Conservation (phyloP, 169 alveolate genomes). For the Cryptosporidium felis region DNA sequence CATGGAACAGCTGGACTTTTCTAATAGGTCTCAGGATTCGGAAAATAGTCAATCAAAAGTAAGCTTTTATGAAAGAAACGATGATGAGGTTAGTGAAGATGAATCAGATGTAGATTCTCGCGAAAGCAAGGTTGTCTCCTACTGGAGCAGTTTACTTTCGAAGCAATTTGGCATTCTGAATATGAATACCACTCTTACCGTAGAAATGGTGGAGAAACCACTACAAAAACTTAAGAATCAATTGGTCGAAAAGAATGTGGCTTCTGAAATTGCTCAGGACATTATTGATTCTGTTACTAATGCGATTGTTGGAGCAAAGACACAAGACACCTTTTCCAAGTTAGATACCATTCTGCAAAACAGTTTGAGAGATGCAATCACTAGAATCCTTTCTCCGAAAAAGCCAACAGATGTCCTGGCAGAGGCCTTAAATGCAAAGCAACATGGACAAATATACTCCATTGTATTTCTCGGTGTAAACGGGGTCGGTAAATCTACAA, state of each 20-base stretch:
- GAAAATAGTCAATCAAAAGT: conserved; percentile 17
- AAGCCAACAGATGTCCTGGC: conserved; percentile 87
- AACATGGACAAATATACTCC: conserved; percentile 90
- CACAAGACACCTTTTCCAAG: conserved; percentile 83
- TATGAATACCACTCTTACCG: conserved; percentile 85
- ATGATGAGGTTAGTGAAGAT: conserved; percentile 75
- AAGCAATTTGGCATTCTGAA: conserved; percentile 81
- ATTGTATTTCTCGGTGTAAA: conserved; percentile 96
- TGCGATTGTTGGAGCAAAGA: conserved; percentile 84
- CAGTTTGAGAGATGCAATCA: conserved; percentile 84
- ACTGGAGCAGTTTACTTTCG: conserved; percentile 83
- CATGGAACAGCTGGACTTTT: conserved; percentile 68
- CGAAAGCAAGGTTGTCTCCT: conserved; percentile 77
- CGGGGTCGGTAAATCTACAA: conserved; percentile 99
- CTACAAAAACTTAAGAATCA: conserved; percentile 81
- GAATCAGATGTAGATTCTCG: conserved; percentile 74
- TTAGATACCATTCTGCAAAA: conserved; percentile 85
- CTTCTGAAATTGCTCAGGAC: conserved; percentile 87
- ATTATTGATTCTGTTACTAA: conserved; percentile 84
- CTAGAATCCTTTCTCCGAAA: conserved; percentile 89
- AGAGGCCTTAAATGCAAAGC: conserved; percentile 90
- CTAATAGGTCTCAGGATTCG: conserved; percentile 36
- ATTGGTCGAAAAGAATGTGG: conserved; percentile 90
- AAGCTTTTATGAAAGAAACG: conserved; percentile 52
- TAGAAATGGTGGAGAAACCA: conserved; percentile 86